Evolutionary conservation across 495 filamentous ascomycete species (phyloP), one percentile per base, ranked within the genome.

Genomic region (Podospora pseudocomata): DNA sequence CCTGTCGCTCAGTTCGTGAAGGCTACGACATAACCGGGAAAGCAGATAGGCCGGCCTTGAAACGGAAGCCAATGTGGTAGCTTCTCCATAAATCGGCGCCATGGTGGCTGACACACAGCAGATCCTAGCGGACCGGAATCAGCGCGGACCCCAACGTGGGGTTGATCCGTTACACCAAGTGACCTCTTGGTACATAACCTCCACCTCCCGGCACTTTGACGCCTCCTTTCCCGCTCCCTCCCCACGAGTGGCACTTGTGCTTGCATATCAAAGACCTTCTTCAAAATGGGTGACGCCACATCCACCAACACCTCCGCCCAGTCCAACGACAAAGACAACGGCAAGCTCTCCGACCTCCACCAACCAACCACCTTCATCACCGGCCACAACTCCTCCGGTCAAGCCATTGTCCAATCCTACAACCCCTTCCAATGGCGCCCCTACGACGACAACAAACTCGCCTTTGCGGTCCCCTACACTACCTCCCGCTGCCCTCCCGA

Each of bases 401-500:
- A 80, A 60, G 81, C 81, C 54, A 69, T 79, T 20, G 66, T 84
- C 1, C 76, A 77, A 30, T 69, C 71, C 5, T 64, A 68, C n/a
- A 68, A 70, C 18, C 76, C 77, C 64, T 76, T 78, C 56, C 23
- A 58, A 19, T 80, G 75, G 75, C n/a, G 58, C 13, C 44, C 70
- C 15, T 75, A 74, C 69, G 78, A 75, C 67, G n/a, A 67, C 53
- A 59, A 68, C 70, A 68, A 77, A 44, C 76, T 80, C n/a, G 70
- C 72, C 64, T 77, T 80, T 69, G 30, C 65, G 19, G 78, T 80
- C 0, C 62, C 75, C 67, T 84, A 78, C 71, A 92, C 84, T 3
- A 89, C 86, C 16, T 74, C 73, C 19, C 72, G 75, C 75, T 88
- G 88, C 80, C 89, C 85, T 0, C 74, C 81, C 4, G 71, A 84